A percentile compares a stretch with the other conserved stretches of the same genome.
Evolutionary conservation across 169 alveolate species (phyloP).

Genomic region (Eimeria necatrix): DNA sequence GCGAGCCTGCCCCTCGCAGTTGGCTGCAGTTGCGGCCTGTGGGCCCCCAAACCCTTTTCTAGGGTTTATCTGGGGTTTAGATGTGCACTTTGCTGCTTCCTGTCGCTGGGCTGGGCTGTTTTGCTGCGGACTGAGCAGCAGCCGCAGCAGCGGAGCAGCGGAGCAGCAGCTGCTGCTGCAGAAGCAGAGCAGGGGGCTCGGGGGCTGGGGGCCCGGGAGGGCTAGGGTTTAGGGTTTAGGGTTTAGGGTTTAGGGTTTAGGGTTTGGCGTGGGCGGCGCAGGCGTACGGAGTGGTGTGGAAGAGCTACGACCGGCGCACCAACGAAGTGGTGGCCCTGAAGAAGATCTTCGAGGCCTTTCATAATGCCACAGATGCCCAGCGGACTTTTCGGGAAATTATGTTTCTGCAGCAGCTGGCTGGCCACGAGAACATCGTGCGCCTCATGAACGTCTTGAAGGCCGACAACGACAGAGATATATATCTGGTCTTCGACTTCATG

Average conservation of each 20-base stretch:
- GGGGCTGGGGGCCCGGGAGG: no score
- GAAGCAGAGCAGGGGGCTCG: no score
- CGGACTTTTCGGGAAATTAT: constrained; percentile 99
- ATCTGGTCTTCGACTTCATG: constrained; percentile 98
- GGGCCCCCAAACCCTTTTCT: no score
- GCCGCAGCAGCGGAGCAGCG: no score
- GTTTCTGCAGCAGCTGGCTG: constrained; percentile 96
- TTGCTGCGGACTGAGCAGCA: not conserved
- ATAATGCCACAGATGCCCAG: constrained; percentile 99
- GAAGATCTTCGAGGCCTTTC: constrained; percentile 99
- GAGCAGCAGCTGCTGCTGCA: no score
- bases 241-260: no score
- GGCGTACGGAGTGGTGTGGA: constrained; percentile 99
- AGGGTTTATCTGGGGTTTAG: not conserved
- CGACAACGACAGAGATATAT: constrained; percentile 98
- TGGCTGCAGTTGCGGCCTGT: no score
- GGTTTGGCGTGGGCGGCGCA: not conserved
- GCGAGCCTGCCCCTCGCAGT: no score
- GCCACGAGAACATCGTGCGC: constrained; percentile 97
- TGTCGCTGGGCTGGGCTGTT: not conserved
- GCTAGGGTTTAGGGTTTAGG: not conserved
- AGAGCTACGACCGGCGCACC: constrained; percentile 97
- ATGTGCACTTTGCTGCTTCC: not conserved
- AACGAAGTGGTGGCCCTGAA: constrained; percentile 98
- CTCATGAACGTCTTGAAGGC: constrained; percentile 97